Base-by-base conservation (phyloP, 805 yeast genomes). In the Candida sakaeoensis region DNA sequence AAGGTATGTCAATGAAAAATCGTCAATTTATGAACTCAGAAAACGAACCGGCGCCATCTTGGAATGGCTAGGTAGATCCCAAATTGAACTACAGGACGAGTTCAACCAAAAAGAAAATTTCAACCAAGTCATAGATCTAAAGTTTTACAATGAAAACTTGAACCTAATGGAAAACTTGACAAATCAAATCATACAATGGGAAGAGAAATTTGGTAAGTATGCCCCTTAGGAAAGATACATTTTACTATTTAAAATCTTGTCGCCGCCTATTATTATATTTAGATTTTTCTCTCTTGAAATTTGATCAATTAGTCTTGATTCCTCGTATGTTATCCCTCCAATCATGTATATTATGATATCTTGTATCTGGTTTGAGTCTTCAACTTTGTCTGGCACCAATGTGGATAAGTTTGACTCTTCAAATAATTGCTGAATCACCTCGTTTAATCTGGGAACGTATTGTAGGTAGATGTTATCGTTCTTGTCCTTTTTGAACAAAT, bases 271-370 rank as follows among this genome's bases (percentile, higher is more conserved):
- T 1, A 88, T 71, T 12, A 86, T 68, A 47, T 87, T 76, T 33
- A 85, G 70, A 8, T 76, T 78, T 25, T 74, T 72, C 17, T 77
- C 65, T 9, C 43, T 34, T 31, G 48, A 42, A 46, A 89, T 69
- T 45, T 88, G 85, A 40, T 84, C 79, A 4, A 90, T 79, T 17
- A 89, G 62, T 45, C 96, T 75, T 0, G 95, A 86, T 58, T 93
- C 99, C 59, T 91, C 98, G 56, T 79, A 88, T 1, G 98, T 91
- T 2, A 77, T 83, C 12, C 99, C 99, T 5, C 97, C 98, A 37
- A 87, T 78, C 38, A 85, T 62, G 54, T 80, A 85, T 1, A 85
- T 65, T 3, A 85, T 72, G n/a, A 85, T 65, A 50, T 85, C 90
- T 51, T 82, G 85, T 1, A 75, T 70, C 19, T 68, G 65, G 21